Evolutionary conservation across 208 protist genomes (phyloP).

Genomic region (Leishmania gerbilli): DNA sequence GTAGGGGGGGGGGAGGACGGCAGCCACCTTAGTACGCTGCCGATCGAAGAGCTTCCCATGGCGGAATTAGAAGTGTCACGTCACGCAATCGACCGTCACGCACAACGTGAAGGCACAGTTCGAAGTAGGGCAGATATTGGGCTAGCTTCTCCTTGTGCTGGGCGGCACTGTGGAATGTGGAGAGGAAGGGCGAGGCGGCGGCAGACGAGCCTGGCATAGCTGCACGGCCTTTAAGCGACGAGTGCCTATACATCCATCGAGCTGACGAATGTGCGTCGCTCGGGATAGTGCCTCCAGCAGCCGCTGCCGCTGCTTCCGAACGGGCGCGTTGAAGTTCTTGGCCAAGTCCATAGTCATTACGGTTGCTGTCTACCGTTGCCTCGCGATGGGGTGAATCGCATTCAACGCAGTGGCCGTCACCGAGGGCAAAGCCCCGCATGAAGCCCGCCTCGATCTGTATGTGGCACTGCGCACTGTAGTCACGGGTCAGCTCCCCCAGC

Average conservation of each 20-base stretch:
- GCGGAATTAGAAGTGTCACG: conserved; percentile 25
- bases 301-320: conserved; percentile 7
- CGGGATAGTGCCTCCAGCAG: neutral
- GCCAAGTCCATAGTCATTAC: neutral
- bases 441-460: conserved; percentile 36
- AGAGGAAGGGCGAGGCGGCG: neutral
- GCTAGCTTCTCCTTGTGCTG: conserved; percentile 20
- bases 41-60: conserved; percentile 17
- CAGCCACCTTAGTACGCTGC: neutral
- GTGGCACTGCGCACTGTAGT: conserved; percentile 52
- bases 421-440: conserved; percentile 14
- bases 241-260: neutral
- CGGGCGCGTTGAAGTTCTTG: conserved; percentile 17
- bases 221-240: neutral
- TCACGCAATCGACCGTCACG: conserved; percentile 28
- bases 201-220: neutral
- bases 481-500: conserved; percentile 41
- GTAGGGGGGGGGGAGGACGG: neutral
- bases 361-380: neutral
- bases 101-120: conserved; percentile 27
- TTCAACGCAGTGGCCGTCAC: neutral
- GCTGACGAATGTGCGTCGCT: neutral
- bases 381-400: neutral
- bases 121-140: conserved; percentile 26
- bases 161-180: neutral